Base-by-base conservation (phyloP, 495 filamentous ascomycete genomes). In the Xylaria cubensis region DNA sequence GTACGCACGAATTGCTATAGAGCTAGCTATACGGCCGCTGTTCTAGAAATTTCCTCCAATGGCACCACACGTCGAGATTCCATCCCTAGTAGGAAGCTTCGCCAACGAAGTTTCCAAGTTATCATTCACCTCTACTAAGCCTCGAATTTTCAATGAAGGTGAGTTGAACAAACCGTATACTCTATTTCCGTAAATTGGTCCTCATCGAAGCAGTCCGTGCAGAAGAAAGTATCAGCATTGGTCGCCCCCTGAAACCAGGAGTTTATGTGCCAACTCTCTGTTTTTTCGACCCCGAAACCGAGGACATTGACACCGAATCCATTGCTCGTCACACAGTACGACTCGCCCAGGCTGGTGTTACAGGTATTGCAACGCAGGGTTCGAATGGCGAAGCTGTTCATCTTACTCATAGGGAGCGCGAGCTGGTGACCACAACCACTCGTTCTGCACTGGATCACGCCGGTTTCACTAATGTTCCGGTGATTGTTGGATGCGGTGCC, bases 381-480 rank as follows among this genome's bases (percentile, higher is more conserved):
- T 95, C 92, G 80, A 97, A 97, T 79, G 94, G 94, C 76, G 94
- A 96, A 82, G 93, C 93, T 3, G 92, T 94, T 4, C 93, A 95
- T 76, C 84, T 95, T 32, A 90, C 91, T 59, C 89, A 89, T 44
- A 81, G 87, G 21, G 93, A 95, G 78, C 89, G 93, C 59, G 88
- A 87, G 58, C 80, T 87, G 68, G 88, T 97, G 70, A 96, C 93
- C 32, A 83, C 86, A 63, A 86, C 90, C 21, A 97, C 94, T 1
- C 92, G 93, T 32, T 90, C 93, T 59, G 86, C 97, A 44, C 77
- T 81, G 48, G 88, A 93, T 81, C 86, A 88, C 51, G 85, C 90
- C 42, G 92, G 93, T 26, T 92, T 88, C 80, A 81, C 82, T 10
- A 80, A 88, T 71, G 80, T 94, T 74, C 94, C 93, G 32, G 80